Conservation (phyloP, 2,329 filamentous ascomycete genomes). For the Aspergillus vadensis region DNA sequence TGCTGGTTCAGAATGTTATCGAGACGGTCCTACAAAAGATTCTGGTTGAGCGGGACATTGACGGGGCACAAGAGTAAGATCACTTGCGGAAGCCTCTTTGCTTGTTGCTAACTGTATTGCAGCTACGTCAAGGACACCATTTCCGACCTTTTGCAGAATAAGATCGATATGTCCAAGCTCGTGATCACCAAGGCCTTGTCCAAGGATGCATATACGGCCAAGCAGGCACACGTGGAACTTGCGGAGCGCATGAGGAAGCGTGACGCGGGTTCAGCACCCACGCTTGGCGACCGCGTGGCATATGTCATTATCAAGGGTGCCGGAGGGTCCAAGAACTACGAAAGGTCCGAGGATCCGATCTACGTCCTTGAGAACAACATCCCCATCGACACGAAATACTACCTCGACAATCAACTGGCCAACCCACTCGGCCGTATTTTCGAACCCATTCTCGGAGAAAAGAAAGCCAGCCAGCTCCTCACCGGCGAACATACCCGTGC, state of each 20-base stretch:
- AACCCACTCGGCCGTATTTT: constrained; percentile 95
- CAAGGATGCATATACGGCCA: constrained; percentile 84
- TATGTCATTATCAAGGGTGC: constrained; percentile 97
- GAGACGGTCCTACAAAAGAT: constrained; percentile 96
- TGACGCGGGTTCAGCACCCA: constrained; percentile 89
- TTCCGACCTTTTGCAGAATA: constrained; percentile 92
- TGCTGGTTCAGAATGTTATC: constrained; percentile 93
- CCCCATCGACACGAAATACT: constrained; percentile 97
- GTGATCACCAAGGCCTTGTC: constrained; percentile 97
- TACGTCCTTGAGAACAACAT: constrained; percentile 97
- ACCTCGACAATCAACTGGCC: constrained; percentile 95
- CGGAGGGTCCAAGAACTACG: constrained; percentile 88
- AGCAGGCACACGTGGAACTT: constrained; percentile 94
- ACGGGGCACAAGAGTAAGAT: constrained; percentile 87
- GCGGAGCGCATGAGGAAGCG: constrained; percentile 96
- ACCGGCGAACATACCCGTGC: constrained; percentile 93
- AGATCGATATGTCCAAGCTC: constrained; percentile 97
- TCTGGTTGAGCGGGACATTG: constrained; percentile 86
- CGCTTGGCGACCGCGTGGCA: constrained; percentile 90
- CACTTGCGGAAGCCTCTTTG: neutral
- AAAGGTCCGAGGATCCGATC: constrained; percentile 95
- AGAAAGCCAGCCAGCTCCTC: constrained; percentile 81
- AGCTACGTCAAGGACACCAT: constrained; percentile 97
- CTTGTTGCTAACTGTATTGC: constrained; percentile 39
- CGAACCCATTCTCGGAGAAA: constrained; percentile 94